A percentile compares a stretch with the other conserved stretches of the same genome.
phyloP scores from a whole-genome alignment of 257 asterid genomes.

The Nicotiana sylvestris region DNA sequence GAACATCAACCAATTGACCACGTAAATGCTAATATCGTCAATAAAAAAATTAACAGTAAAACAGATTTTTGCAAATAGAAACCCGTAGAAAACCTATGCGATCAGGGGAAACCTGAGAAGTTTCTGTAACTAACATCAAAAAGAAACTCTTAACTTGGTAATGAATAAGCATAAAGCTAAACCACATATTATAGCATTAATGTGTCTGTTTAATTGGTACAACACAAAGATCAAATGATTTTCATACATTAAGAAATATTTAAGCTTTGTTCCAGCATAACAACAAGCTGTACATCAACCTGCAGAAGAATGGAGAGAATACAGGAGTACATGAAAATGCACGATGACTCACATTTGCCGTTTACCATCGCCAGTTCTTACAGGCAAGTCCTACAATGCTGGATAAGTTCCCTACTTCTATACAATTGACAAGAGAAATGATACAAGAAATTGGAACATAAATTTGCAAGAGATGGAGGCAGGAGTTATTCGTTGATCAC shows the following conservation, averaged over 20 bases:
- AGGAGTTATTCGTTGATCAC: not conserved
- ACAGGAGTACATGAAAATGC: not conserved
- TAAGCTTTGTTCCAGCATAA: not conserved
- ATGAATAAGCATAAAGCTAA: not conserved
- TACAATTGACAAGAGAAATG: constrained; percentile 5
- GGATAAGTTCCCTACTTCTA: not conserved
- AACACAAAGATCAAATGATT: not conserved
- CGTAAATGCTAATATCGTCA: not conserved
- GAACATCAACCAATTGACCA: not conserved
- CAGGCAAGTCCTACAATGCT: not conserved
- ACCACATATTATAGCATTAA: not conserved
- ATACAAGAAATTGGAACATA: not conserved
- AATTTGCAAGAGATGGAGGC: not conserved
- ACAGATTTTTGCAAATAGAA: not conserved
- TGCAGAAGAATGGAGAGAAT: not conserved
- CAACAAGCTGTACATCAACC: not conserved
- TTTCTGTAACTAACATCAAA: not conserved
- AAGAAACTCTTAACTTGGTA: not conserved
- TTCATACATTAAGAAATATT: not conserved
- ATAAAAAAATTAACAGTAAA: not conserved
- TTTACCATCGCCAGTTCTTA: not conserved
- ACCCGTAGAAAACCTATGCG: not conserved
- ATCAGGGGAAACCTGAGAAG: not conserved
- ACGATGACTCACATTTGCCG: not conserved
- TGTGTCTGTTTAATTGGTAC: not conserved